Base-by-base conservation (phyloP, 108 stramenopile species). In the Stephanodiscus triporus region DNA sequence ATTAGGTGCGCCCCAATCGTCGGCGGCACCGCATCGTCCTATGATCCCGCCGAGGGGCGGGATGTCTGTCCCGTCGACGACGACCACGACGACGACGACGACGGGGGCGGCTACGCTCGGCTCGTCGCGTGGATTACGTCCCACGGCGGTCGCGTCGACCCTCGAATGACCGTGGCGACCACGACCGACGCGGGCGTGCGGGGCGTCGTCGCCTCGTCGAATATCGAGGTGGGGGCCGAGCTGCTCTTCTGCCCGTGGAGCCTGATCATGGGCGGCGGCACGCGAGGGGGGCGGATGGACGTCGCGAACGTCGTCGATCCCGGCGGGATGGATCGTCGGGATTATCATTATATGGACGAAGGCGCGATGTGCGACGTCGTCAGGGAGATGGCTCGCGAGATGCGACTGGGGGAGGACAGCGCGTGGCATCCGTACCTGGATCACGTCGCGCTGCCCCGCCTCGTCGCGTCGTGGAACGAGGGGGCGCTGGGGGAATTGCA, bases 181-280 rank as follows among this genome's bases (percentile, higher is more conserved):
- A 20, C 36, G 40, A 7, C 19, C 2, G 58, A 57, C 17, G 54
- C 57, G 57, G 66, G 66, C 10, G 23, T 59, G 22, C 66, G 66
- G 47, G 66, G 66, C 17, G 54, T 59, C 58, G 53, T 55, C 13
- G 66, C 66, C 11, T 17, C 58, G 23, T 16, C 32, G 23, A 54
- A 56, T 22, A 68, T 68, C 24, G 66, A 68, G 19, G 66, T 19
- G 13, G 66, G 66, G 11, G 22, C 53, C 4, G 66, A 68, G 30
- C 54, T 68, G 13, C 23, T 68, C 27, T 68, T 57, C 23, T 68
- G 66, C 58, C 66, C 66, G 54, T 68, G 66, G 66, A 22, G 20
- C 23, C 54, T 68, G 54, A 23, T 68, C n/a, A 56, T 68, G 24
- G 66, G 66, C 47, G 58, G 57, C 9, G 5, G 29, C 8, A 16